Percentiles rank a stretch among this genome's conserved stretches.
Evolutionary conservation across 2,329 filamentous ascomycete genomes (phyloP).

Genomic region (Arthroderma uncinatum): DNA sequence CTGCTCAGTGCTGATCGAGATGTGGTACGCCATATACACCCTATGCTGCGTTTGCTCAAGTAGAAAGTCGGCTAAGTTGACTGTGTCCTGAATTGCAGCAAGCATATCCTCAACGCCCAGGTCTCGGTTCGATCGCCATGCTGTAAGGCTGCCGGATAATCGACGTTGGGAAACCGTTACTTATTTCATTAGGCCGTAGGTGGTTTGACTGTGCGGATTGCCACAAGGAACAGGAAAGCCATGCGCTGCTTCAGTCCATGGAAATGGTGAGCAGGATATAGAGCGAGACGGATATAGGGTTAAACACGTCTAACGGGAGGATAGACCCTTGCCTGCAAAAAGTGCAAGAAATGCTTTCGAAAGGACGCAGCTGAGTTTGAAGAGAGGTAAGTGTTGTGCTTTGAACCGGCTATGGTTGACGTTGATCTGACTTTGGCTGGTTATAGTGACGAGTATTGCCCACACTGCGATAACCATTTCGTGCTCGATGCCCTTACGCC

Average conservation of each 20-base stretch:
- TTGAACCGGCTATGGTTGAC: not conserved
- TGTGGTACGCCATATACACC: conserved; percentile 4
- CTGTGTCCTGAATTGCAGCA: conserved; percentile 47
- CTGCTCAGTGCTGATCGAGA: not conserved
- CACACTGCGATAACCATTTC: conserved; percentile 97
- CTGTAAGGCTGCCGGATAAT: conserved; percentile 49
- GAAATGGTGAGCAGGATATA: conserved; percentile 58
- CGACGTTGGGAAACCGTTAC: not conserved
- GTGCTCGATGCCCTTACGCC: conserved; percentile 80
- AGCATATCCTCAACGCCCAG: conserved; percentile 96
- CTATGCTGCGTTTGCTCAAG: not conserved
- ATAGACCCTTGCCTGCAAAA: conserved; percentile 81
- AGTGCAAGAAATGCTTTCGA: conserved; percentile 96
- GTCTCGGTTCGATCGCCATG: conserved; percentile 91
- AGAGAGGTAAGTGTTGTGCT: conserved; percentile 45
- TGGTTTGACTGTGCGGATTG: conserved; percentile 99
- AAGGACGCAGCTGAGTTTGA: conserved; percentile 90
- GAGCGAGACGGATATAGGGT: not conserved
- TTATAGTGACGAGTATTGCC: conserved; percentile 84
- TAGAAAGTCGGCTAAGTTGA: not conserved
- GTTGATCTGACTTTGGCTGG: not conserved
- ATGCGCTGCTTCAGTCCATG: conserved; percentile 61
- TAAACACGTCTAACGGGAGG: not conserved
- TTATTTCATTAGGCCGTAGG: conserved; percentile 51
- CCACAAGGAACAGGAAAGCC: conserved; percentile 69